Base-by-base conservation (phyloP, 1,139 yeast genomes). In the Diutina rugosa region DNA sequence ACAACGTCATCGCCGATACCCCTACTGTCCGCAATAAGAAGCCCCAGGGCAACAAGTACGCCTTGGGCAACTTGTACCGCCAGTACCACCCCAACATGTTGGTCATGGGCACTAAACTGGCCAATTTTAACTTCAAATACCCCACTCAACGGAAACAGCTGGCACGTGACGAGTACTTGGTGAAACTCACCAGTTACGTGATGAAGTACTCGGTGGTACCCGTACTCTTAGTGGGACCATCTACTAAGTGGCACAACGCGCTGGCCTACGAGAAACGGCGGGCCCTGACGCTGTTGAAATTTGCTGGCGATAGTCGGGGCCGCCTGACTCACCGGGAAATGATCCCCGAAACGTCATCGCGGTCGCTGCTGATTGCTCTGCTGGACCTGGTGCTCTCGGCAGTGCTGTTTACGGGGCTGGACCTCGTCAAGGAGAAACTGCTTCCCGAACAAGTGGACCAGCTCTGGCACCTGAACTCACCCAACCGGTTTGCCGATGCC, bases 101-200 rank as follows among this genome's bases (percentile, higher is more conserved):
- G 54, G 63, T 67, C 5, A 48, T 57, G 54, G 78, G 79, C 3
- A 75, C 72, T 58, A 72, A 71, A 58, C 69, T 73, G 29, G 64
- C 75, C 41, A 75, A 73, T 61, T 65, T 75, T 58, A 76, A 76
- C 63, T 76, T 75, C 66, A 74, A 73, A 61, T 76, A 76, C 59
- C 78, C 78, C 1, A 61, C 69, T 1, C 54, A 38, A 12, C 54
- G 54, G 8, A 18, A 18, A 5, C 44, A n/a, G 14, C 45, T 18
- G 45, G 54, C 46, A 5, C 49, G 56, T 51, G 60, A 56, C 12
- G 57, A 56, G 35, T 73, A 63, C 58, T 63, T 76, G 56, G 64
- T 76, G 54, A 74, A 74, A 61, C 64, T 74, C 55, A 68, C 76
- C 10, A 72, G 77, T 32, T 76, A 73, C 59, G 62, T 73, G 56